A percentile compares a stretch with the other conserved stretches of the same genome.
Conservation (phyloP, 192 early-diverging fungal species). For the Podila verticillata region DNA sequence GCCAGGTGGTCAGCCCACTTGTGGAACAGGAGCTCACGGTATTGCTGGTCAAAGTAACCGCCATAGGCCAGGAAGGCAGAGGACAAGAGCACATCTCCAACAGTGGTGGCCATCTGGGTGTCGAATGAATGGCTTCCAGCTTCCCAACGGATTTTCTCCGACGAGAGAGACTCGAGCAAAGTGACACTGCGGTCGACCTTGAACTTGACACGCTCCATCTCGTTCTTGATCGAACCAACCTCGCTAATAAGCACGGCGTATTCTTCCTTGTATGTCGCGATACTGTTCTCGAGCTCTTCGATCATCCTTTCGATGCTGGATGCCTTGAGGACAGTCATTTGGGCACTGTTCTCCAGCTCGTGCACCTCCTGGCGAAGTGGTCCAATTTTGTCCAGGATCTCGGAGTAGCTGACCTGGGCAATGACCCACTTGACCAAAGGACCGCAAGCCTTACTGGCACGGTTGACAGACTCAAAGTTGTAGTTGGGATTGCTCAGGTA, state of each 20-base stretch:
- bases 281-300: constrained; percentile 83
- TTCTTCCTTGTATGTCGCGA: constrained; percentile 95
- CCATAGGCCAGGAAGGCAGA: constrained; percentile 97
- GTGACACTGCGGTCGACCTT: constrained; percentile 93
- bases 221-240: constrained; percentile 86
- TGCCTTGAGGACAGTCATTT: constrained; percentile 75
- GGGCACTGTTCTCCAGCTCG: constrained; percentile 81
- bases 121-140: constrained; percentile 89
- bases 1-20: constrained; percentile 83
- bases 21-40: constrained; percentile 81
- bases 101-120: constrained; percentile 96
- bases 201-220: constrained; percentile 92
- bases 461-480: constrained; percentile 96
- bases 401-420: constrained; percentile 93
- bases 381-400: constrained; percentile 94
- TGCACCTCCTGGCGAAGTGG: constrained; percentile 94
- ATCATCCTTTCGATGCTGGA: constrained; percentile 83
- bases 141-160: constrained; percentile 95
- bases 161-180: constrained; percentile 87
- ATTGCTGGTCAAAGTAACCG: constrained; percentile 98
- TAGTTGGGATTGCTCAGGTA: constrained; percentile 89
- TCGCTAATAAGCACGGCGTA: constrained; percentile 97
- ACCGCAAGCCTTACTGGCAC: constrained; percentile 98
- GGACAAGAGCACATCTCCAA: constrained; percentile 94
- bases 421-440: constrained; percentile 98